phyloP scores from a whole-genome alignment of 129 eudicot species.

The Scalesia atractyloides region DNA sequence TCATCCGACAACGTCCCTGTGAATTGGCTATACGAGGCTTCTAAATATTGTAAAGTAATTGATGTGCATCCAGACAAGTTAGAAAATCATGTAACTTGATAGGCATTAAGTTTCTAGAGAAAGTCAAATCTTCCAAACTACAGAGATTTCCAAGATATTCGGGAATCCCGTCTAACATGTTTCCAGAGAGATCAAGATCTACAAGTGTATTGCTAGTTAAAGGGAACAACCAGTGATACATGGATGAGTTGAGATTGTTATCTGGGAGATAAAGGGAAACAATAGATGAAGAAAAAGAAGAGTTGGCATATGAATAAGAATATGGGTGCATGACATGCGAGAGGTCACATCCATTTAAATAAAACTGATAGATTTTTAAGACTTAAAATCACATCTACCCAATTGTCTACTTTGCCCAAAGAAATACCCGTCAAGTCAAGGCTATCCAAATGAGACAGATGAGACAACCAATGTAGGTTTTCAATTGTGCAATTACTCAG shows the following conservation, averaged over 20 bases:
- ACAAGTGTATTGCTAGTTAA: neutral
- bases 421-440: too few relatives aligned
- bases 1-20: neutral
- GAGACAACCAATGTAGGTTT: conserved; percentile 23
- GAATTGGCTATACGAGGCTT: neutral
- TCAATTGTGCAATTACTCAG: neutral
- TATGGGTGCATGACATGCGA: conserved; percentile 7
- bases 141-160: conserved; percentile 11
- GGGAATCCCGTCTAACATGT: conserved; percentile 8
- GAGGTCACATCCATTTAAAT: neutral
- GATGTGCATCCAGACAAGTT: conserved; percentile 16
- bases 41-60: neutral
- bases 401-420: neutral
- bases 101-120: neutral
- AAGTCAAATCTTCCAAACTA: neutral
- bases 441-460: neutral
- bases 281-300: conserved; percentile 11
- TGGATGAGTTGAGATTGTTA: conserved; percentile 23
- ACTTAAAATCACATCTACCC: neutral
- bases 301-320: neutral
- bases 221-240: conserved; percentile 14
- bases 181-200: neutral
- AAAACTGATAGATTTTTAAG: neutral
- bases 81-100: neutral
- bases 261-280: neutral